Evolutionary conservation across 1,284 basidiomycete genomes (phyloP).

Genomic region (Ustilago hordei): DNA sequence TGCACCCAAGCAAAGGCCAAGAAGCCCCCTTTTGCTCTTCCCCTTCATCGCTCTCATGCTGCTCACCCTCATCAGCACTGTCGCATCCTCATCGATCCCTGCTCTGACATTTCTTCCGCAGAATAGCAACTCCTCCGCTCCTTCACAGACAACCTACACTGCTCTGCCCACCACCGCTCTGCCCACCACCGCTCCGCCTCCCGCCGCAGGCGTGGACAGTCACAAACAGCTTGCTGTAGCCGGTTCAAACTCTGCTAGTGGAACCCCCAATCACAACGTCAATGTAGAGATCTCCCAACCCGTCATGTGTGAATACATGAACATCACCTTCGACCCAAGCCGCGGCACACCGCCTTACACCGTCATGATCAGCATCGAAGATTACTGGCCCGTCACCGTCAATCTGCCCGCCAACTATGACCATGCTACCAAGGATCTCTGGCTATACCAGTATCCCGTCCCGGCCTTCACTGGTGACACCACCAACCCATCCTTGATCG

Average conservation of each 20-base stretch:
- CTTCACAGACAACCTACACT: not conserved
- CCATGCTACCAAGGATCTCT: slow-evolving; percentile 41
- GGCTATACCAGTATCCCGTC: slow-evolving; percentile 54
- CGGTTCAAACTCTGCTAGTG: slow-evolving; percentile 1
- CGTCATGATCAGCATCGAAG: slow-evolving; percentile 52
- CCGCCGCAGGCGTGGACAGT: not conserved
- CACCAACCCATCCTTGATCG: slow-evolving; percentile 48
- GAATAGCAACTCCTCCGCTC: not conserved
- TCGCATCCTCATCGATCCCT: slow-evolving; percentile 8
- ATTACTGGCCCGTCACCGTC: slow-evolving; percentile 50
- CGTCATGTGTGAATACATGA: slow-evolving; percentile 49
- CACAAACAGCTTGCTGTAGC: slow-evolving; percentile 25
- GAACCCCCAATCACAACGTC: slow-evolving; percentile 23
- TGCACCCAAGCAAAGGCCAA: not conserved
- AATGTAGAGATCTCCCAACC: slow-evolving; percentile 46
- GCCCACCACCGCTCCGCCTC: slow-evolving; percentile 8
- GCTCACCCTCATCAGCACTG: slow-evolving; percentile 3
- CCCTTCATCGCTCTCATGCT: slow-evolving; percentile 12
- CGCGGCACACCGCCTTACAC: slow-evolving; percentile 55
- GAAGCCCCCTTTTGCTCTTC: not conserved
- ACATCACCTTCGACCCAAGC: slow-evolving; percentile 59
- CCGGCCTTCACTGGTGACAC: slow-evolving; percentile 40
- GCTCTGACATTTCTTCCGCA: slow-evolving; percentile 6
- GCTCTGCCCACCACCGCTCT: not conserved
- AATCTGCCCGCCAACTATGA: slow-evolving; percentile 44